These are phyloP conservation scores for Sarocladium kiliense DNA, from an alignment of 2,329 filamentous ascomycete species.

Conservation along the genomic window DNA sequence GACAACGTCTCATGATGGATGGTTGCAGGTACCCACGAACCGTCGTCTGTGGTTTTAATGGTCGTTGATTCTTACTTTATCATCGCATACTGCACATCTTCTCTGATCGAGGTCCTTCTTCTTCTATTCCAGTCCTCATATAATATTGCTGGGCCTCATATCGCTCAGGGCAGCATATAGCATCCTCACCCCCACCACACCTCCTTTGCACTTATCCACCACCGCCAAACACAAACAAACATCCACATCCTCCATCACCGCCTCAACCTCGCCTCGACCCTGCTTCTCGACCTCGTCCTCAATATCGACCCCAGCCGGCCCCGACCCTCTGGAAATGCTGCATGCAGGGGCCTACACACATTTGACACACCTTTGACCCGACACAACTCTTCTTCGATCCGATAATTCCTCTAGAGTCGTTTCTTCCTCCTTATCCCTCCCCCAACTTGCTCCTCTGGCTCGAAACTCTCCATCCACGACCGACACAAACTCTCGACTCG, in stretches of 20 bases:
- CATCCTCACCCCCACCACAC: neutral
- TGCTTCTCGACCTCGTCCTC: slow-evolving; percentile 1
- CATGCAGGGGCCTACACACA: neutral
- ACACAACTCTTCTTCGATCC: neutral
- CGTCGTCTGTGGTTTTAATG: neutral
- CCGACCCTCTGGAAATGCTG: neutral
- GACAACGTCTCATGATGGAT: neutral
- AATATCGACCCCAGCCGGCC: slow-evolving; percentile 5
- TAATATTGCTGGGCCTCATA: too few relatives aligned
- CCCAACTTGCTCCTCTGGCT: neutral
- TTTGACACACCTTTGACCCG: neutral
- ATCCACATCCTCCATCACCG: neutral
- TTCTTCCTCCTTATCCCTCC: neutral
- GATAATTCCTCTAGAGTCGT: neutral
- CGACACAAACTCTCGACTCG: neutral
- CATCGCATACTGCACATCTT: too few relatives aligned
- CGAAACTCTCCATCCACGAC: neutral
- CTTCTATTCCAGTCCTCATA: too few relatives aligned
- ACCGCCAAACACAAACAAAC: neutral
- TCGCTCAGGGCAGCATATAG: neutral
- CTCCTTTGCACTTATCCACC: neutral
- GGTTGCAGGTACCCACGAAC: too few relatives aligned
- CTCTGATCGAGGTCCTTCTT: neutral
- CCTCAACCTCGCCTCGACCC: neutral
- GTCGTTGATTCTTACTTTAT: too few relatives aligned